Conservation (phyloP, 805 yeast genomes). For the Kuraishia hungarica region DNA sequence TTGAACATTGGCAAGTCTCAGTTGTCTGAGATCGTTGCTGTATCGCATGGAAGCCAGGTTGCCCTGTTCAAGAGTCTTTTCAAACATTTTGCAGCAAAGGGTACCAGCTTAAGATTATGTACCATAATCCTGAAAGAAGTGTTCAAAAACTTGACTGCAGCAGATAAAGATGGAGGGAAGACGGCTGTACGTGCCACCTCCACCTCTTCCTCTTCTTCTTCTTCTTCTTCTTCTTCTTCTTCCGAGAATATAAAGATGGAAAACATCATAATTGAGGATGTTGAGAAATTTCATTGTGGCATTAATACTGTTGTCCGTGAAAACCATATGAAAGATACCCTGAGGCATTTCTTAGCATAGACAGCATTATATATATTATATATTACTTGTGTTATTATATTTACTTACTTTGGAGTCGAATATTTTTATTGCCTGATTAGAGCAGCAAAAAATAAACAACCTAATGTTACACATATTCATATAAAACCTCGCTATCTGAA, state of each 20-base stretch:
- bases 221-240: not conserved
- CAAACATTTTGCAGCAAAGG: conserved; percentile 31
- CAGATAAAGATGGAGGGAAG: not conserved
- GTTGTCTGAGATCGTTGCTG: conserved; percentile 27
- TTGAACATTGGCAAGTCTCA: conserved; percentile 33
- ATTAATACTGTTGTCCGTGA: not conserved
- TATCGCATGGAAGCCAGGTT: conserved; percentile 28
- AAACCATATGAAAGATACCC: not conserved
- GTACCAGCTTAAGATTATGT: conserved; percentile 29
- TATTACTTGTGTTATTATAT: too few relatives aligned
- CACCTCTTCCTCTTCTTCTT: not conserved
- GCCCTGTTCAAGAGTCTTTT: conserved; percentile 30
- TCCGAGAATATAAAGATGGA: too few relatives aligned
- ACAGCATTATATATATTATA: too few relatives aligned
- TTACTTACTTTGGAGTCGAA: too few relatives aligned
- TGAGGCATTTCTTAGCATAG: not conserved
- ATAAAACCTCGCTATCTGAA: too few relatives aligned
- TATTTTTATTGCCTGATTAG: too few relatives aligned
- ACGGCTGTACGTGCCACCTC: not conserved
- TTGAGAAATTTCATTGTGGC: not conserved
- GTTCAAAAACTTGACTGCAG: conserved; percentile 5
- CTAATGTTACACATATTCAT: too few relatives aligned
- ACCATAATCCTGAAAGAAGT: conserved; percentile 25
- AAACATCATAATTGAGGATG: not conserved
- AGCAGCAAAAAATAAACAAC: too few relatives aligned